Evolutionary conservation across 768 basidiomycete species (phyloP).

Genomic region (Trametes sanguinea): DNA sequence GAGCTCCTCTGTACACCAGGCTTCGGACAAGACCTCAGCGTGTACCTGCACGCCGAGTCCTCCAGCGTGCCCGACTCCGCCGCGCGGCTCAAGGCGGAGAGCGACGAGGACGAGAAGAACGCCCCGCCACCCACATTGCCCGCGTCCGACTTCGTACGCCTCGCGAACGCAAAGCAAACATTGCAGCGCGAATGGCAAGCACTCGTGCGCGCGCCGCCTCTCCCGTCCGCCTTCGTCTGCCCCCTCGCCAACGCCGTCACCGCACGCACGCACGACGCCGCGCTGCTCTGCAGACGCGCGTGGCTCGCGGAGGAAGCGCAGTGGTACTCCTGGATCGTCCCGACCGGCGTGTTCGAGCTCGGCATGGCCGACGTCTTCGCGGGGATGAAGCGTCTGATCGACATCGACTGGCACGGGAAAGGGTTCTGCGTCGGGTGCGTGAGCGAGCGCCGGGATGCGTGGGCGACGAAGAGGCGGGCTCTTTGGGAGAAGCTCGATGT

Average conservation of each 20-base stretch:
- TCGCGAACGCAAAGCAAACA: slow-evolving; percentile 28
- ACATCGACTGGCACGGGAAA: slow-evolving; percentile 31
- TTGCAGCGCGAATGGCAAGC: slow-evolving; percentile 27
- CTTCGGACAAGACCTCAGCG: slow-evolving; percentile 30
- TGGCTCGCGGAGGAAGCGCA: slow-evolving; percentile 5
- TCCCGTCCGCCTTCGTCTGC: slow-evolving; percentile 24
- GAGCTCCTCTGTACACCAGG: slow-evolving; percentile 38
- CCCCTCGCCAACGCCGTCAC: slow-evolving; percentile 16
- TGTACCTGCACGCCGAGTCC: slow-evolving; percentile 6
- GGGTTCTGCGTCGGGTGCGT: slow-evolving; percentile 42
- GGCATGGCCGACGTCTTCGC: slow-evolving; percentile 38
- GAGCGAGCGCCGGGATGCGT: slow-evolving; percentile 29
- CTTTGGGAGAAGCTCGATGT: slow-evolving; percentile 36
- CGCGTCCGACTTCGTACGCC: slow-evolving; percentile 25
- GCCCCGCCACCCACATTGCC: slow-evolving; percentile 12
- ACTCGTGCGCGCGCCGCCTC: slow-evolving; percentile 25
- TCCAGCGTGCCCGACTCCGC: background rate
- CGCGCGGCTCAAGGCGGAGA: background rate
- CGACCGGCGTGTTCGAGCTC: slow-evolving; percentile 31
- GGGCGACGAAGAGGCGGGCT: slow-evolving; percentile 33
- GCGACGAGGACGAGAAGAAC: slow-evolving; percentile 3
- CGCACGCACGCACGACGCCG: background rate
- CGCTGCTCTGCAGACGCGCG: slow-evolving; percentile 17
- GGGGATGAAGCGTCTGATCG: slow-evolving; percentile 37
- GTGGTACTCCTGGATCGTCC: slow-evolving; percentile 25